Evolutionary conservation across 805 yeast genomes (phyloP).

Genomic region (Schwanniomyces polymorphus): DNA sequence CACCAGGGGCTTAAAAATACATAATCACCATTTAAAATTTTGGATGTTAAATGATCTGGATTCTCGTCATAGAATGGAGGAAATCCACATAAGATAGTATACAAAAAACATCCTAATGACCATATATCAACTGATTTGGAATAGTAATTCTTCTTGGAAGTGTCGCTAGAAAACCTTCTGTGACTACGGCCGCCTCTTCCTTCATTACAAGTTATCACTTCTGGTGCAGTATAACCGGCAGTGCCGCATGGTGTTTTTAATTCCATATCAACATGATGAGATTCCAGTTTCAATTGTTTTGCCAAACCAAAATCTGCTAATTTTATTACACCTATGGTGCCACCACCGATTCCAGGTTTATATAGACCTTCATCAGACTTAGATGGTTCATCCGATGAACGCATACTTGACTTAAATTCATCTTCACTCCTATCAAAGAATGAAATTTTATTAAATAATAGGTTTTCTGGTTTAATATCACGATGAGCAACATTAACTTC

Average conservation of each 20-base stretch:
- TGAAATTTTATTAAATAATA: slow-evolving; percentile 60
- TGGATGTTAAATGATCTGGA: slow-evolving; percentile 57
- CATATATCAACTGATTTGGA: slow-evolving; percentile 71
- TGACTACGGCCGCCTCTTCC: slow-evolving; percentile 8
- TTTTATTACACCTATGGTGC: slow-evolving; percentile 62
- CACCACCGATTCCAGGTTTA: slow-evolving; percentile 54
- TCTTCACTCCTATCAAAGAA: slow-evolving; percentile 38
- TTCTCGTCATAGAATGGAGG: slow-evolving; percentile 79
- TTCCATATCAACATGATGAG: slow-evolving; percentile 9
- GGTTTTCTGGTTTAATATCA: slow-evolving; percentile 81
- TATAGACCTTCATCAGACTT: slow-evolving; percentile 66
- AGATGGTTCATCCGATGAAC: slow-evolving; percentile 58
- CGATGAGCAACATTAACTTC: slow-evolving; percentile 69
- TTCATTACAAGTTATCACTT: slow-evolving; percentile 48
- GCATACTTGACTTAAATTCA: slow-evolving; percentile 24
- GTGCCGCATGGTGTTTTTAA: slow-evolving; percentile 78
- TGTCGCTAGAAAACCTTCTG: slow-evolving; percentile 12
- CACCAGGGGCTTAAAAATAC: slow-evolving; percentile 84
- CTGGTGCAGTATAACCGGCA: slow-evolving; percentile 76
- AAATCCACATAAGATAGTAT: slow-evolving; percentile 69
- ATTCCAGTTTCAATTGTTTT: slow-evolving; percentile 50
- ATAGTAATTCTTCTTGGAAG: slow-evolving; percentile 48
- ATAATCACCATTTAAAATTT: slow-evolving; percentile 70
- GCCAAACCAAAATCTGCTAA: slow-evolving; percentile 73
- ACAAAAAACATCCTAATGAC: slow-evolving; percentile 72